Percentiles rank a stretch among this genome's conserved stretches.
phyloP scores from a whole-genome alignment of 257 asterid species.

The Echium plantagineum region DNA sequence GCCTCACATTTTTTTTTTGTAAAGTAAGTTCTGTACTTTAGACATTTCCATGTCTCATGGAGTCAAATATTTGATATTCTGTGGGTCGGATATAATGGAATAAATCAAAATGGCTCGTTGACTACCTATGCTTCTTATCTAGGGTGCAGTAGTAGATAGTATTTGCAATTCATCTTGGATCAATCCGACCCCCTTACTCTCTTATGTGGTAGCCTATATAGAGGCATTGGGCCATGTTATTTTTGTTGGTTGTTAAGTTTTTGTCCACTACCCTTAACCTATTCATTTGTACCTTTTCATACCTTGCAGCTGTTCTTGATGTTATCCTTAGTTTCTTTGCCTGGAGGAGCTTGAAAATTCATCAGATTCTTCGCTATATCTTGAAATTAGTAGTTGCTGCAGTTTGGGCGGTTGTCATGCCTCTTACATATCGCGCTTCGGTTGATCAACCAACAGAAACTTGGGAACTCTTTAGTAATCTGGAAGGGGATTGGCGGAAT shows the following conservation, averaged over 20 bases:
- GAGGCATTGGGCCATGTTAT: no score
- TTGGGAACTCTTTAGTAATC: slow-evolving; percentile 47
- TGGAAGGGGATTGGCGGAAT: slow-evolving; percentile 64
- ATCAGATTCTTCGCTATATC: slow-evolving; percentile 80
- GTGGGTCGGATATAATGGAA: no score
- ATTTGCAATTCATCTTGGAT: no score
- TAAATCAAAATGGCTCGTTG: no score
- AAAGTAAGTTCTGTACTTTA: background rate
- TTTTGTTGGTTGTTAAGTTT: slow-evolving; percentile 3
- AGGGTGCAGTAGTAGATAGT: no score
- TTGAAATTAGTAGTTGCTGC: slow-evolving; percentile 70
- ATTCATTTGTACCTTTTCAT: slow-evolving; percentile 7
- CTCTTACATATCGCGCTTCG: slow-evolving; percentile 69
- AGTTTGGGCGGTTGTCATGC: slow-evolving; percentile 87
- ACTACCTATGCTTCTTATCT: no score
- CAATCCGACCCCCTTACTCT: no score
- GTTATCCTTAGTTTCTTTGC: slow-evolving; percentile 67
- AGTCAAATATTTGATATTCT: no score
- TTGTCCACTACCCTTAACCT: background rate
- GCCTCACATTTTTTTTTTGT: background rate
- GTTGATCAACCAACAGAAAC: slow-evolving; percentile 76
- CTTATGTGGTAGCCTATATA: no score
- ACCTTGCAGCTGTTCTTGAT: slow-evolving; percentile 78
- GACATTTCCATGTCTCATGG: no score
- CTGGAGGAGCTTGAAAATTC: slow-evolving; percentile 75